Percentiles rank a stretch among this genome's conserved stretches.
These are phyloP conservation scores for Fusarium protoensiforme DNA, from an alignment of 2,329 filamentous ascomycete species.

Conservation along the genomic window DNA sequence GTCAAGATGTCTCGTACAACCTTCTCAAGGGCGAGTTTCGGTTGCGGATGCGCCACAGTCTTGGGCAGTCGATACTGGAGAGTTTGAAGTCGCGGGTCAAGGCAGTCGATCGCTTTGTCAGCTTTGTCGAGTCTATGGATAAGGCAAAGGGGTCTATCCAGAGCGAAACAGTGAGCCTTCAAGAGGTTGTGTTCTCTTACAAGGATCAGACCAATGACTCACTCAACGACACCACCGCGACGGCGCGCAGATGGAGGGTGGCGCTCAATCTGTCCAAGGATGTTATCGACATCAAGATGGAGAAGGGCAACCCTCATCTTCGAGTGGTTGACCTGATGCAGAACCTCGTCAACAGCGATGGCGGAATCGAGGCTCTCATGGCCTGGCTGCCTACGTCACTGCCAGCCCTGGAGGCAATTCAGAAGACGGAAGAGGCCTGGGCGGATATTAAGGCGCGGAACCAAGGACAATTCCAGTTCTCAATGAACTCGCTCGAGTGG, in stretches of 20 bases:
- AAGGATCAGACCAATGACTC: conserved; percentile 44
- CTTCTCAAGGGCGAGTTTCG: conserved; percentile 69
- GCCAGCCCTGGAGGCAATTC: conserved; percentile 71
- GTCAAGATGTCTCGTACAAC: conserved; percentile 70
- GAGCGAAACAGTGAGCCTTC: conserved; percentile 69
- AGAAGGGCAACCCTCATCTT: conserved; percentile 74
- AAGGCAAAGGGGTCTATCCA: conserved; percentile 64
- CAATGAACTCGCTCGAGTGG: conserved; percentile 67
- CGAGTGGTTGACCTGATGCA: conserved; percentile 70
- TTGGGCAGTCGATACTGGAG: conserved; percentile 69
- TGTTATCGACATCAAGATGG: conserved; percentile 68
- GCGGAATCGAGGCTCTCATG: conserved; percentile 64
- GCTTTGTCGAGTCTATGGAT: conserved; percentile 74
- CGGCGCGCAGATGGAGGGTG: conserved; percentile 59
- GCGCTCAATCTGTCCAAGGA: conserved; percentile 66
- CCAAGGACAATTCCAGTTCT: conserved; percentile 61
- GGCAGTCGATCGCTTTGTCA: conserved; percentile 76
- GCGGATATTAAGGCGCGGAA: conserved; percentile 52
- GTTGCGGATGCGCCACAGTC: conserved; percentile 67
- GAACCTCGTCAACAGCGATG: conserved; percentile 65
- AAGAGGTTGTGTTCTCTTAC: conserved; percentile 77
- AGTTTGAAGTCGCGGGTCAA: conserved; percentile 70
- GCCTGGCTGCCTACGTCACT: conserved; percentile 69
- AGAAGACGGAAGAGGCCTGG: conserved; percentile 69
- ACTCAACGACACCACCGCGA: background rate